phyloP scores from a whole-genome alignment of 2,329 filamentous ascomycete species.

The Spiromastix sp. region DNA sequence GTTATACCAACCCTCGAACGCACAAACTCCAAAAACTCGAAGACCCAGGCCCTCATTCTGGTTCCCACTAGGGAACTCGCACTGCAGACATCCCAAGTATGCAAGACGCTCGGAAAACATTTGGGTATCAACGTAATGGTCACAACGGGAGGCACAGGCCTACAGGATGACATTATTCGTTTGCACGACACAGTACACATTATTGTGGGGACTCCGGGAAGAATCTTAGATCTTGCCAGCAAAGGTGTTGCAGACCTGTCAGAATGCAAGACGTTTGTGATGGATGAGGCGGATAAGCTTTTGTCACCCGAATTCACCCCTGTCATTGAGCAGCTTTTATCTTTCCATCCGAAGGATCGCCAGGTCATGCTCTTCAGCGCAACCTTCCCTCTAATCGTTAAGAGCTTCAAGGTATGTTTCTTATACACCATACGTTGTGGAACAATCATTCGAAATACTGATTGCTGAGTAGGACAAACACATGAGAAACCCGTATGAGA shows the following conservation, averaged over 20 bases:
- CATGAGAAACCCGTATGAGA: slow-evolving; percentile 93
- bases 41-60: slow-evolving; percentile 92
- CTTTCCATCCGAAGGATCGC: slow-evolving; percentile 91
- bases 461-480: slow-evolving; percentile 62
- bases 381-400: slow-evolving; percentile 93
- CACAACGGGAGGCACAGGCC: slow-evolving; percentile 86
- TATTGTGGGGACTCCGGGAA: slow-evolving; percentile 90
- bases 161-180: slow-evolving; percentile 94
- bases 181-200: slow-evolving; percentile 92
- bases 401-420: slow-evolving; percentile 63
- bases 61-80: slow-evolving; percentile 95
- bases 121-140: slow-evolving; percentile 98
- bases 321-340: slow-evolving; percentile 89
- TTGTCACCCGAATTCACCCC: slow-evolving; percentile 94
- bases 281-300: slow-evolving; percentile 98
- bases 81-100: slow-evolving; percentile 97
- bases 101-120: slow-evolving; percentile 96
- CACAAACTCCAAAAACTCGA: slow-evolving; percentile 92
- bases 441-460: too few species aligned
- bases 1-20: slow-evolving; percentile 91
- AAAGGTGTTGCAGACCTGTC: slow-evolving; percentile 95
- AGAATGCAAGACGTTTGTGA: slow-evolving; percentile 95
- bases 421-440: too few species aligned
- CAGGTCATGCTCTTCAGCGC: slow-evolving; percentile 99
- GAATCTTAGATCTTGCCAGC: slow-evolving; percentile 90